phyloP scores from a whole-genome alignment of 768 basidiomycete species.

The Russula ochroleuca region DNA sequence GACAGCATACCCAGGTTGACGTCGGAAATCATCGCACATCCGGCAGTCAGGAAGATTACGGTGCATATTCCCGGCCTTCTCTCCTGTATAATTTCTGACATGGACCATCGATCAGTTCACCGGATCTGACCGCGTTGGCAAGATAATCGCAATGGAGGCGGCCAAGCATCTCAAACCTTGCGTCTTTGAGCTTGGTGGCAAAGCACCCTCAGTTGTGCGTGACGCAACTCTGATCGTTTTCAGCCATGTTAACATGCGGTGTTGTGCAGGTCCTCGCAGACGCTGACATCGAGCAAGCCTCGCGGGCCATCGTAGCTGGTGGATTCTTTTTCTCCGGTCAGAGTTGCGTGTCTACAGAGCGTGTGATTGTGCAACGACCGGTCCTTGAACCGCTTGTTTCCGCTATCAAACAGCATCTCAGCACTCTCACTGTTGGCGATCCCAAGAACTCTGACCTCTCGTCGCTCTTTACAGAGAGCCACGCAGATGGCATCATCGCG shows the following conservation, averaged over 20 bases:
- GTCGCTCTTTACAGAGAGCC: conserved; percentile 42
- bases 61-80: conserved; percentile 33
- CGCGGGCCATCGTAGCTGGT: conserved; percentile 45
- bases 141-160: conserved; percentile 50
- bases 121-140: conserved; percentile 52
- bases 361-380: conserved; percentile 49
- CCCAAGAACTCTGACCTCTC: conserved; percentile 34
- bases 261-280: conserved; percentile 44
- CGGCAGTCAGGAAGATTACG: conserved; percentile 49
- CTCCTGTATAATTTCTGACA: background rate
- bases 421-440: conserved; percentile 40
- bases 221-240: background rate
- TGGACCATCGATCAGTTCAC: conserved; percentile 43
- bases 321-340: conserved; percentile 49
- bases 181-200: conserved; percentile 54
- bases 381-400: conserved; percentile 38
- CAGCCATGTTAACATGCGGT: background rate
- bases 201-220: conserved; percentile 50
- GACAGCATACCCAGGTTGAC: conserved; percentile 43
- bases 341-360: conserved; percentile 55
- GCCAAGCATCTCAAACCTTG: conserved; percentile 54
- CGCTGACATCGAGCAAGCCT: conserved; percentile 50
- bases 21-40: conserved; percentile 53
- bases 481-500: conserved; percentile 43
- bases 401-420: conserved; percentile 36